phyloP scores from a whole-genome alignment of 108 stramenopile genomes.

The Aurantiochytrium sp. region DNA sequence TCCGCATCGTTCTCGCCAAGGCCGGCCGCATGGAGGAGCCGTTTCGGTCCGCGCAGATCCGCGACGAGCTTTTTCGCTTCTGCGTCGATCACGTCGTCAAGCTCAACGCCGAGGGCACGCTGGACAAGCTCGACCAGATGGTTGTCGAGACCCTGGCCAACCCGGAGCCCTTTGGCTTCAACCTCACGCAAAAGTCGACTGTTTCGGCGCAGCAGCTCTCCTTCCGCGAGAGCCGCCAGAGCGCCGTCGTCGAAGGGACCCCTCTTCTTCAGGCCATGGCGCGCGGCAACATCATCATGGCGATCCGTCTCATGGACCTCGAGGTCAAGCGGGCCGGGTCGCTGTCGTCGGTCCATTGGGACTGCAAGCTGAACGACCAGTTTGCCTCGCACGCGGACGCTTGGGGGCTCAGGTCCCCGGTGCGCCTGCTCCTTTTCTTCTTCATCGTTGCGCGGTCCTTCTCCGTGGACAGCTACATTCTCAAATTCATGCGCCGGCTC shows the following conservation, averaged over 20 bases:
- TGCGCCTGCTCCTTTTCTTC: neutral
- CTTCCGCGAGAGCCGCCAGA: neutral
- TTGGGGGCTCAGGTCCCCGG: neutral
- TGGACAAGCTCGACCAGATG: constrained; percentile 21
- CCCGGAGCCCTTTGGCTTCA: neutral
- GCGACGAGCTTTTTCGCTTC: neutral
- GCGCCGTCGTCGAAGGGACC: neutral
- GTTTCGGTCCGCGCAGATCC: neutral
- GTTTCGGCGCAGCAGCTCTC: neutral
- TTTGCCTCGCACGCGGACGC: neutral
- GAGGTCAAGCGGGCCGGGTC: neutral
- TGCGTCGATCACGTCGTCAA: neutral
- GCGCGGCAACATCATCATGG: neutral
- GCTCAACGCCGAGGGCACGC: neutral
- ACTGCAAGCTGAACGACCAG: neutral
- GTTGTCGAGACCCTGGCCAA: neutral
- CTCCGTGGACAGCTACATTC: neutral
- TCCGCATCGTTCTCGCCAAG: neutral
- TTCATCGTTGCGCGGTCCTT: neutral
- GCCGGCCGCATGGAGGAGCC: neutral
- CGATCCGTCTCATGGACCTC: constrained; percentile 11
- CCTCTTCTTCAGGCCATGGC: neutral
- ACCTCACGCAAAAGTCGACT: neutral
- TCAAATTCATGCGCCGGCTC: neutral
- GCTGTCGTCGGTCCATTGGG: neutral